Percentiles rank a stretch among this genome's conserved stretches.
Conservation (phyloP, 1,284 basidiomycete species). For the Cystobasidium slooffiae region DNA sequence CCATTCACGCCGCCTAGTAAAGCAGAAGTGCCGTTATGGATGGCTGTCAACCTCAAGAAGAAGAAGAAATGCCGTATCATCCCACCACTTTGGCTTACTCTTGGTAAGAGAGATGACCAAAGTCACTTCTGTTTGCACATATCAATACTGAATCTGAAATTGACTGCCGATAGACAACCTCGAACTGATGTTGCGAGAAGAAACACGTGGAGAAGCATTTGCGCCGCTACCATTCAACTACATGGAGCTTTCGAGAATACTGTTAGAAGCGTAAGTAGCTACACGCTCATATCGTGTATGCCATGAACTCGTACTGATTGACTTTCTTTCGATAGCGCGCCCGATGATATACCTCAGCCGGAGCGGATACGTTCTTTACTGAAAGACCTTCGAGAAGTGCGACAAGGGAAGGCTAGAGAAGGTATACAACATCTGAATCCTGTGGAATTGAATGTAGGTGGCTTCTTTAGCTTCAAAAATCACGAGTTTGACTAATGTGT, state of each 20-base stretch:
- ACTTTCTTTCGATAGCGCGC: constrained; percentile 66
- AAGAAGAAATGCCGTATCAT: constrained; percentile 93
- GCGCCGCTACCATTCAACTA: constrained; percentile 68
- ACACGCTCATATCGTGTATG: not conserved
- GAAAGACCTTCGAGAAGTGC: constrained; percentile 90
- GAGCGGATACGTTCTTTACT: constrained; percentile 81
- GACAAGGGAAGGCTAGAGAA: constrained; percentile 88
- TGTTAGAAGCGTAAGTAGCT: constrained; percentile 80
- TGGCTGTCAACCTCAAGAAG: constrained; percentile 87
- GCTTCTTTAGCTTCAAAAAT: not conserved
- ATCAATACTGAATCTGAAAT: not conserved
- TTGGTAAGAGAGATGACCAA: constrained; percentile 63
- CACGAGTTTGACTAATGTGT: not conserved
- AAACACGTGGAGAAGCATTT: constrained; percentile 54
- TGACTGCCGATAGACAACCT: constrained; percentile 67
- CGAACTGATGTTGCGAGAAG: constrained; percentile 61
- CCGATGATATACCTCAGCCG: constrained; percentile 82
- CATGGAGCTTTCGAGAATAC: constrained; percentile 82
- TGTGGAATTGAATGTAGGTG: constrained; percentile 69
- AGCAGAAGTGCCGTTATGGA: constrained; percentile 86
- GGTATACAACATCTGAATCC: constrained; percentile 66
- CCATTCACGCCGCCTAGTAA: constrained; percentile 86
- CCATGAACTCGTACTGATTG: not conserved
- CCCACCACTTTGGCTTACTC: constrained; percentile 82
- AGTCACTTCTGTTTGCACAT: not conserved